phyloP scores from a whole-genome alignment of 352 stramenopile genomes.

The Nothophytophthora sp. region DNA sequence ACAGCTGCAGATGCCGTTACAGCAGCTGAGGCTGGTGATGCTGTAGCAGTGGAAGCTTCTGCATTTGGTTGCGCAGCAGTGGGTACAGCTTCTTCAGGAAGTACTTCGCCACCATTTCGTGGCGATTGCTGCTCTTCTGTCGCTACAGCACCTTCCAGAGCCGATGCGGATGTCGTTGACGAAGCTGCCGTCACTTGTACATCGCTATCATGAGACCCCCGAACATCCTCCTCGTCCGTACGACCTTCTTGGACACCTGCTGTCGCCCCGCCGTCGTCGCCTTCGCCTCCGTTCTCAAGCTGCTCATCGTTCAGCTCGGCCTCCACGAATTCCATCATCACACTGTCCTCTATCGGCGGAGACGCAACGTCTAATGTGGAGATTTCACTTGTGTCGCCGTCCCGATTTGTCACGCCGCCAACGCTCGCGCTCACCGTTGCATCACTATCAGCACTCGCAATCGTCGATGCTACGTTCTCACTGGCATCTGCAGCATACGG shows the following conservation, averaged over 20 bases:
- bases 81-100: not conserved
- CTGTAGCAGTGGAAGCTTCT: conserved; percentile 1
- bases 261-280: too few species aligned
- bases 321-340: too few species aligned
- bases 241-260: not conserved
- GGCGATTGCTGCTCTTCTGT: not conserved
- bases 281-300: too few species aligned
- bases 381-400: conserved; percentile 6
- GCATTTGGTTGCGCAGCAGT: not conserved
- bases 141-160: not conserved
- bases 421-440: not conserved
- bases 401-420: not conserved
- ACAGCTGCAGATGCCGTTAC: not conserved
- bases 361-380: too few species aligned
- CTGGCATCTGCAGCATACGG: not conserved
- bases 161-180: not conserved
- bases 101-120: conserved; percentile 3
- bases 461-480: too few species aligned
- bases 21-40: conserved; percentile 5
- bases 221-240: not conserved
- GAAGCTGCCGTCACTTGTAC: not conserved
- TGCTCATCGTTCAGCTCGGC: too few species aligned
- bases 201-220: too few species aligned
- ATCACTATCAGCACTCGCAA: too few species aligned
- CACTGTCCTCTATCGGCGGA: too few species aligned